Conservation (phyloP, 495 filamentous ascomycete genomes). For the Neurospora sp. region DNA sequence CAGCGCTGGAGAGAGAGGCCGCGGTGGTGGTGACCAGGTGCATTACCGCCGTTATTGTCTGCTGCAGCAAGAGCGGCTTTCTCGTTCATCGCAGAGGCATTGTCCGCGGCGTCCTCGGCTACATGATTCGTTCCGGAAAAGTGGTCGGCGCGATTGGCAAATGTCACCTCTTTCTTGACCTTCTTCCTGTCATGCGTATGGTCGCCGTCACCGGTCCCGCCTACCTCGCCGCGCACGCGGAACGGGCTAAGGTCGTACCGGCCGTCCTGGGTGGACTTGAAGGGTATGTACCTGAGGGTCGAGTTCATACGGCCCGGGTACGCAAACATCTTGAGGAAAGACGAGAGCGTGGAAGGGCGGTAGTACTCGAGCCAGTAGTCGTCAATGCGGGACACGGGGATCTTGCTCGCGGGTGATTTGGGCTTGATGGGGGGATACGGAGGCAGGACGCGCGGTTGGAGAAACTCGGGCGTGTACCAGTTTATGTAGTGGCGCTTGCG, state of each 20-base stretch:
- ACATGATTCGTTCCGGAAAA: background rate
- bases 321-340: conserved; percentile 78
- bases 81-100: conserved; percentile 24
- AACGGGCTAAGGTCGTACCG: conserved; percentile 77
- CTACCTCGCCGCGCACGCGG: conserved; percentile 52
- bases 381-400: conserved; percentile 62
- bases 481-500: conserved; percentile 58
- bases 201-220: conserved; percentile 13
- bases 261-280: conserved; percentile 57
- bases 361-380: conserved; percentile 99
- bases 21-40: conserved; percentile 6
- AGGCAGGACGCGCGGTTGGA: conserved; percentile 51
- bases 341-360: conserved; percentile 72
- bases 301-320: conserved; percentile 69
- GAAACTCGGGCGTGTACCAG: conserved; percentile 76
- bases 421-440: conserved; percentile 29
- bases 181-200: conserved; percentile 42
- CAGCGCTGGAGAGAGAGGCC: conserved; percentile 42
- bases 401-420: conserved; percentile 28
- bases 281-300: conserved; percentile 66
- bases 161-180: conserved; percentile 50
- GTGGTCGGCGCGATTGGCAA: conserved; percentile 33
- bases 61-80: conserved; percentile 16
- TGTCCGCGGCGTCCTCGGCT: conserved; percentile 25
- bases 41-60: background rate